phyloP scores from a whole-genome alignment of 73 alveolate species.

The Diophrys appendiculata region DNA sequence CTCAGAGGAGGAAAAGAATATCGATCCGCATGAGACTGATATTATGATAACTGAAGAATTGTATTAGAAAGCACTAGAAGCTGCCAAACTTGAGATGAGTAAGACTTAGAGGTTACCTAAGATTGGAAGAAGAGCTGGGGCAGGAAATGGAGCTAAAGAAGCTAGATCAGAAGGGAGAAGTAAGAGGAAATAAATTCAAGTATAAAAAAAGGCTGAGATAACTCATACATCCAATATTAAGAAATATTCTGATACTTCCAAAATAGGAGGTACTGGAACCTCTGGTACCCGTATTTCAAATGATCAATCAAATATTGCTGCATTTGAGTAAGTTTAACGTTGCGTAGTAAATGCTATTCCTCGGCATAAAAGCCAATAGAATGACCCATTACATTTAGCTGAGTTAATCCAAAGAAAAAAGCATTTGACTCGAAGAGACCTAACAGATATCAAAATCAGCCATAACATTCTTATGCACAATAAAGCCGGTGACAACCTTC shows the following conservation, averaged over 20 bases:
- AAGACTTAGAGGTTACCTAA: no score
- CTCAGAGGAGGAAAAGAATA: background rate
- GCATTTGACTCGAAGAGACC: slow-evolving; percentile 57
- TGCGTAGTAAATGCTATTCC: background rate
- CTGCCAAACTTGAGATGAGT: background rate
- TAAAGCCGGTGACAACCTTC: slow-evolving; percentile 31
- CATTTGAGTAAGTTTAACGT: background rate
- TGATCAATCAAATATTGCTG: no score
- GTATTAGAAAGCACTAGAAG: background rate
- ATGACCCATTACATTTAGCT: background rate
- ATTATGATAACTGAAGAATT: background rate
- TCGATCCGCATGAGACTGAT: background rate
- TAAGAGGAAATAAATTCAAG: no score
- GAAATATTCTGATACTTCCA: no score
- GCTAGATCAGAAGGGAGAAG: no score
- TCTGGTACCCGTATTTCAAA: no score
- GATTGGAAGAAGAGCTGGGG: no score
- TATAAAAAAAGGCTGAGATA: no score
- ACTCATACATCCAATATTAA: no score
- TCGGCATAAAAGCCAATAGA: background rate
- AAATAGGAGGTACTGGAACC: no score
- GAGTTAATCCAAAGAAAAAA: slow-evolving; percentile 6
- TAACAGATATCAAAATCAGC: slow-evolving; percentile 42
- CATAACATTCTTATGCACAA: slow-evolving; percentile 44
- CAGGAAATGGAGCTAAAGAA: no score